Evolutionary conservation across 495 filamentous ascomycete species (phyloP).

Genomic region (Hypoxylon fuscum): DNA sequence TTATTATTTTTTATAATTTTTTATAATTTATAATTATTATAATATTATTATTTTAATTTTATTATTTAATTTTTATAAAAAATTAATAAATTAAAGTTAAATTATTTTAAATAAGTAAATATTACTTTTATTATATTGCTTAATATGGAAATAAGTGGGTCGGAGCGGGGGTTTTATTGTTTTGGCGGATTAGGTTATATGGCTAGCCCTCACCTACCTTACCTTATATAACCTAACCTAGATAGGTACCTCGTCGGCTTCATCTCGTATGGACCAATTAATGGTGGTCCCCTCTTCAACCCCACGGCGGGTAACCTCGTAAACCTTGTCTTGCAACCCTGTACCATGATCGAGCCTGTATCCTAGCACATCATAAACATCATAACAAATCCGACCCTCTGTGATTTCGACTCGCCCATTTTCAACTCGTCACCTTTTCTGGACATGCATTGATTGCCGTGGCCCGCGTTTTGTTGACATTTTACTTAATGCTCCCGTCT

Average conservation of each 20-base stretch:
- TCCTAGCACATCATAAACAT: constrained; percentile 10
- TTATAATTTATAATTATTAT: not conserved
- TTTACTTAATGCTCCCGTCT: too few species aligned
- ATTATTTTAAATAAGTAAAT: not conserved
- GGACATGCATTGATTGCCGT: constrained; percentile 45
- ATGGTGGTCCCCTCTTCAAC: constrained; percentile 28
- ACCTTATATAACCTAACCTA: too few species aligned
- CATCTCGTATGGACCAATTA: constrained; percentile 38
- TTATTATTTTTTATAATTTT: not conserved
- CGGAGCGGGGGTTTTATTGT: too few species aligned
- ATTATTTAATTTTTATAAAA: not conserved
- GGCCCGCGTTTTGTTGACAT: constrained; percentile 42
- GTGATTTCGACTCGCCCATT: constrained; percentile 6
- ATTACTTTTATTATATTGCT: too few species aligned
- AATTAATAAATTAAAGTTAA: not conserved
- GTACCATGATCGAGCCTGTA: not conserved
- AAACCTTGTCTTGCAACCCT: constrained; percentile 2
- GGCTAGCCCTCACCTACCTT: too few species aligned
- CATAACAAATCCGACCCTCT: constrained; percentile 38
- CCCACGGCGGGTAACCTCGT: constrained; percentile 31
- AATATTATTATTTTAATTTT: not conserved
- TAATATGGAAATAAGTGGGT: too few species aligned
- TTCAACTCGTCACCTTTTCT: constrained; percentile 24
- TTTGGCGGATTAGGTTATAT: too few species aligned
- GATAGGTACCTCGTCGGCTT: too few species aligned